Percentiles rank a stretch among this genome's conserved stretches.
Evolutionary conservation across 345 rosid genomes (phyloP).

Genomic region (Carallia pectinifolia): DNA sequence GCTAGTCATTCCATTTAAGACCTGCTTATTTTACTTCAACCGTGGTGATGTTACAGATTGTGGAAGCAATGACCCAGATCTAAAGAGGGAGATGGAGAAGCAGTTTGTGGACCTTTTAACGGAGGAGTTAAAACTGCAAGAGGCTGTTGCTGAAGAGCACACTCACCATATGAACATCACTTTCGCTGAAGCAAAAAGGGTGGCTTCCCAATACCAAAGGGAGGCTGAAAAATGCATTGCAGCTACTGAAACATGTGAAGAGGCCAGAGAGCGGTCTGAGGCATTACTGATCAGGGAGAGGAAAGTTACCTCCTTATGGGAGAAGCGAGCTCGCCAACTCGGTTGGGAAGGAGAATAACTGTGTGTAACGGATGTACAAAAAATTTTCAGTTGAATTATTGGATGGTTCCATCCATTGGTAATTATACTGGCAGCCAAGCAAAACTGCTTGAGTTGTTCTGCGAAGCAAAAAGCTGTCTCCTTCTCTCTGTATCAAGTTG

Average conservation of each 20-base stretch:
- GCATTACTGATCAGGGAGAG: conserved; percentile 74
- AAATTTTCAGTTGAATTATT: conserved; percentile 8
- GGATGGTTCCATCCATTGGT: conserved; percentile 2
- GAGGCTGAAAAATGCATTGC: conserved; percentile 98
- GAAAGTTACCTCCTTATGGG: conserved; percentile 81
- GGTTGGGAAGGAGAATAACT: conserved; percentile 91
- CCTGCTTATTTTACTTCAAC: not conserved
- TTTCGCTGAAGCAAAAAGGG: conserved; percentile 81
- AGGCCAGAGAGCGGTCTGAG: conserved; percentile 80
- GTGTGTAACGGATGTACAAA: conserved; percentile 1
- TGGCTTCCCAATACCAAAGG: conserved; percentile 90
- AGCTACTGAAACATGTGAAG: conserved; percentile 94
- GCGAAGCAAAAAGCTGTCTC: conserved; percentile 26
- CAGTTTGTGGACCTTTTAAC: conserved; percentile 91
- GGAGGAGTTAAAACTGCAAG: conserved; percentile 80
- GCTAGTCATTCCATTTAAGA: not conserved
- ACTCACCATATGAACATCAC: conserved; percentile 80
- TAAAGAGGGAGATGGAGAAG: conserved; percentile 91
- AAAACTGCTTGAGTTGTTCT: conserved; percentile 32
- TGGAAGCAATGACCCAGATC: conserved; percentile 80
- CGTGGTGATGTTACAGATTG: conserved; percentile 54
- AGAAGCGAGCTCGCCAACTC: conserved; percentile 78
- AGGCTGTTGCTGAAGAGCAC: conserved; percentile 81
- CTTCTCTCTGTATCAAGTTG: not conserved
- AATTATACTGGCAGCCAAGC: conserved; percentile 29